phyloP scores from a whole-genome alignment of 345 rosid genomes.

The Citrus australasica region DNA sequence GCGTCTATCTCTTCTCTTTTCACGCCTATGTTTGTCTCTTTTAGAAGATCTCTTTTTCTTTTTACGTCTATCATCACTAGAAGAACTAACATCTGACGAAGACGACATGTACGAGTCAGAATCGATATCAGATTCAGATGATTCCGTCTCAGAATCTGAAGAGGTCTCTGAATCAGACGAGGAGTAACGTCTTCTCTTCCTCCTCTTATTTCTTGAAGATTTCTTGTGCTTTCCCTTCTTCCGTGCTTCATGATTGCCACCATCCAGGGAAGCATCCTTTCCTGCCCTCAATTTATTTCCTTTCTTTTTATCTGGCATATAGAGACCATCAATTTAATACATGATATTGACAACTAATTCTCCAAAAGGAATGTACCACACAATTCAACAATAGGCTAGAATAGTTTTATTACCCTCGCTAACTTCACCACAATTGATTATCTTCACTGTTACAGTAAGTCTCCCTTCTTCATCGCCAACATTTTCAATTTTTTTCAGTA shows the following conservation, averaged over 20 bases:
- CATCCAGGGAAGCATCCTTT: conserved; percentile 46
- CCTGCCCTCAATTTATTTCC: conserved; percentile 39
- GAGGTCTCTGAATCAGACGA: conserved; percentile 85
- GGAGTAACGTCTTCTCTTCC: conserved; percentile 66
- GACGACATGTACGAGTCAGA: conserved; percentile 61
- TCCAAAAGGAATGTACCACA: not conserved
- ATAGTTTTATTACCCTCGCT: conserved; percentile 40
- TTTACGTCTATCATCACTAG: conserved; percentile 81
- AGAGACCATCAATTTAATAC: conserved; percentile 7
- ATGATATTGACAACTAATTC: not conserved
- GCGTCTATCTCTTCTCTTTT: conserved; percentile 68
- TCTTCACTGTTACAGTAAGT: conserved; percentile 86
- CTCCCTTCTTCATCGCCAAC: conserved; percentile 80
- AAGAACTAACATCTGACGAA: conserved; percentile 78
- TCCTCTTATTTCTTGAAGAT: conserved; percentile 66
- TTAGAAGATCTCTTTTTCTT: conserved; percentile 78
- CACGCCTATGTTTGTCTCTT: conserved; percentile 65
- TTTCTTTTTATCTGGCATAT: conserved; percentile 52
- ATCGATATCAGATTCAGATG: conserved; percentile 80
- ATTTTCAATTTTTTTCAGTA: conserved; percentile 78
- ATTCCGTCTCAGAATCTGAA: conserved; percentile 68
- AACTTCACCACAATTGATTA: conserved; percentile 81
- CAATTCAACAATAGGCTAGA: not conserved
- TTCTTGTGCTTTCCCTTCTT: conserved; percentile 68
- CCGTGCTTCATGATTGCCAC: conserved; percentile 34